phyloP scores from a whole-genome alignment of 352 stramenopile species.

The Globisporangium abappressorium region DNA sequence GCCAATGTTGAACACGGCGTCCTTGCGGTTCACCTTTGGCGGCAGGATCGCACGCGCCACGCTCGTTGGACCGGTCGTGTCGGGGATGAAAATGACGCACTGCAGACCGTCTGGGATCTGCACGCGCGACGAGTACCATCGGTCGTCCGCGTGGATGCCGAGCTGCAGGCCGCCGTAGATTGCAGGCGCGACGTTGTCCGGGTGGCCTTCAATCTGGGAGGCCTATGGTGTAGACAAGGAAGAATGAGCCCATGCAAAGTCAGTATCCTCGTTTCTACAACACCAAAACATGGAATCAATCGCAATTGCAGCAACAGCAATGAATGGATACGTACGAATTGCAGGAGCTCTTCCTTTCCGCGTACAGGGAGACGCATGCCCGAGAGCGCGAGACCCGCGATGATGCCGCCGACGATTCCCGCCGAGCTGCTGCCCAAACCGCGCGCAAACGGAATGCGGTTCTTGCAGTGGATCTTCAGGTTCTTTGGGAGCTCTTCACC shows the following conservation, averaged over 20 bases:
- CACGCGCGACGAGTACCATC: slow-evolving; percentile 97
- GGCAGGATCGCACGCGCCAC: slow-evolving; percentile 92
- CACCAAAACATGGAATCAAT: too few relatives aligned
- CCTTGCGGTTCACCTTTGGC: slow-evolving; percentile 83
- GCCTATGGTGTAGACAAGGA: slow-evolving; percentile 30
- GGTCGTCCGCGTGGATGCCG: slow-evolving; percentile 90
- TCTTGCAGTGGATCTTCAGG: slow-evolving; percentile 97
- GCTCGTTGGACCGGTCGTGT: slow-evolving; percentile 95
- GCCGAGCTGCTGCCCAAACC: slow-evolving; percentile 96
- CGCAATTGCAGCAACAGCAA: background rate
- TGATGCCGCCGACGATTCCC: slow-evolving; percentile 98
- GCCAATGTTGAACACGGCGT: slow-evolving; percentile 97
- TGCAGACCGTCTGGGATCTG: slow-evolving; percentile 94
- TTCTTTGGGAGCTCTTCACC: slow-evolving; percentile 90
- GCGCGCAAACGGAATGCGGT: slow-evolving; percentile 96
- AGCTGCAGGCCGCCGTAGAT: slow-evolving; percentile 99
- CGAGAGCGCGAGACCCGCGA: slow-evolving; percentile 96
- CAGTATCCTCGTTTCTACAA: too few relatives aligned
- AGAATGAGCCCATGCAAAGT: background rate
- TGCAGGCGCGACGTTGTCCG: slow-evolving; percentile 98
- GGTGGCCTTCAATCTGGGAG: slow-evolving; percentile 97
- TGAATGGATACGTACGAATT: slow-evolving; percentile 62
- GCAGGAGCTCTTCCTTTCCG: slow-evolving; percentile 93
- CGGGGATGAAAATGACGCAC: slow-evolving; percentile 98
- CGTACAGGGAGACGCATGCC: slow-evolving; percentile 90